phyloP scores from a whole-genome alignment of 495 filamentous ascomycete genomes.

The Hypoxylon lienhwacheense region DNA sequence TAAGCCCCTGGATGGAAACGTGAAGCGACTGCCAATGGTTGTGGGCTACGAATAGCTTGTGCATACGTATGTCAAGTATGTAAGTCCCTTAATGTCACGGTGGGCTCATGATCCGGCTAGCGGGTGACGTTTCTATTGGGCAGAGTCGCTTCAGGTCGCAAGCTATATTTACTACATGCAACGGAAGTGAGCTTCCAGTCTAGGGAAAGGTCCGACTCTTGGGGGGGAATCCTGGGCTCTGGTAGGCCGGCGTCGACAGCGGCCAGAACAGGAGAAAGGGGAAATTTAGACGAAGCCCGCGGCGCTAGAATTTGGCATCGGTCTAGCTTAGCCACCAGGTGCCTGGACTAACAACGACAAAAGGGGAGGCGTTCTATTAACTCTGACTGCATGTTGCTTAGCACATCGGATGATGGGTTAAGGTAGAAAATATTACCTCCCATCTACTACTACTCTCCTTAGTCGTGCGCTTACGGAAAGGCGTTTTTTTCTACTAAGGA shows the following conservation, averaged over 20 bases:
- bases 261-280: neutral
- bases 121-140: slow-evolving; percentile 12
- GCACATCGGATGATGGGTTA: no score
- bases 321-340: slow-evolving; percentile 7
- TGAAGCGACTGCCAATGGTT: slow-evolving; percentile 8
- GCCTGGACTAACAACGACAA: slow-evolving; percentile 5
- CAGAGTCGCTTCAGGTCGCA: slow-evolving; percentile 3
- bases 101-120: slow-evolving; percentile 19
- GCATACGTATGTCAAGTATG: neutral
- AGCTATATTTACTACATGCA: slow-evolving; percentile 9
- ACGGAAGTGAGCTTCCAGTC: slow-evolving; percentile 24
- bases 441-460: no score
- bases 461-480: no score
- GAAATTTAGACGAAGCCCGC: slow-evolving; percentile 8
- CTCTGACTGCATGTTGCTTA: no score
- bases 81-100: slow-evolving; percentile 2
- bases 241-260: slow-evolving; percentile 4
- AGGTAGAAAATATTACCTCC: no score
- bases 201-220: slow-evolving; percentile 11
- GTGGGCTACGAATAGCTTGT: slow-evolving; percentile 4
- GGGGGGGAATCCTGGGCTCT: slow-evolving; percentile 10
- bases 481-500: no score
- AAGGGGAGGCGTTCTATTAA: no score
- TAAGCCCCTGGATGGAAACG: slow-evolving; percentile 16
- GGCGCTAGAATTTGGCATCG: slow-evolving; percentile 12